Evolutionary conservation across 2,329 filamentous ascomycete genomes (phyloP), one percentile per base, ranked within the genome.

Genomic region (Beauveria varroae): DNA sequence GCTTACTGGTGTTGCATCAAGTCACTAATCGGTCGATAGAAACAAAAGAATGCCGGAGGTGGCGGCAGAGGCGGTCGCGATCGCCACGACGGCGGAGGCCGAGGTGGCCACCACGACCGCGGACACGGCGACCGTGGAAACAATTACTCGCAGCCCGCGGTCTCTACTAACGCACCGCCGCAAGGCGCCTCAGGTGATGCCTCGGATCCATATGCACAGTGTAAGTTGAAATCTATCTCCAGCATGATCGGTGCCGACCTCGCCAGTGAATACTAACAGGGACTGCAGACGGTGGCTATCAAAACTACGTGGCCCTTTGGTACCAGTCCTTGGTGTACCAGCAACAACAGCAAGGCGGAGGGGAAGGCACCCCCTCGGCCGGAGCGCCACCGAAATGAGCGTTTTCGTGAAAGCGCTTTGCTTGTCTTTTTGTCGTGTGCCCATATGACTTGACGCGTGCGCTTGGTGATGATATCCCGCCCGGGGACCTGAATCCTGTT

Each of bases 241-340:
- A 51, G 59, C 22, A 14, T 65, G 64, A 67, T 72, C 12, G 5
- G 34, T 37, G 10, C 34, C 34, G 34, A 37, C 14, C 14, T 37
- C 34, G 5, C 14, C 34, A 37, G 14, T 37, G 34, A 37, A 72
- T 64, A 71, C 58, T n/a, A 30, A 16, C 26, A 18, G 26, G n/a
- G 8, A 64, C 43, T 14, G 28, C 63, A 87, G 85, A 93, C 75
- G 90, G 90, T 66, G 90, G 90, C 63, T 93, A 93, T 73, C 83
- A 92, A 68, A 88, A 88, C 67, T 95, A 93, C 71, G 75, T 91
- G 63, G 85, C 88, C 46, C 80, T 93, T 67, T 95, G 90, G 90
- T 93, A 91, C 76, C 86, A 90, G 70, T 89, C 88, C 34, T 69
- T 82, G 70, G 72, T 78, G 70, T 75, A 75, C 65, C 75, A 78